A percentile compares a stretch with the other conserved stretches of the same genome.
phyloP scores from a whole-genome alignment of 805 yeast species.

The Henningerozyma blattae region DNA sequence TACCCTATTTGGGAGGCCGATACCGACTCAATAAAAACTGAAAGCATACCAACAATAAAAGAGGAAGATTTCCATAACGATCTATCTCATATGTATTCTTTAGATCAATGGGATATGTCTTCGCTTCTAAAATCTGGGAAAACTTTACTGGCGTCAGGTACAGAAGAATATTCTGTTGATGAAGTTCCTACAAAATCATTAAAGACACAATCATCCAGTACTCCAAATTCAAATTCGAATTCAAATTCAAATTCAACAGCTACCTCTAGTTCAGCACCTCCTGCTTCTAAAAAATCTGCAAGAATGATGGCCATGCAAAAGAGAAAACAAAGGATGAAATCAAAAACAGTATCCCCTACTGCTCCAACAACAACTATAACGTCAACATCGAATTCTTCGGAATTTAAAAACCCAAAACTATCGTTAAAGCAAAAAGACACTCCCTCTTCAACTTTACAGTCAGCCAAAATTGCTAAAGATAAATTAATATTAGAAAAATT shows the following conservation, averaged over 20 bases:
- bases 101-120: constrained; percentile 18
- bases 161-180: constrained; percentile 10
- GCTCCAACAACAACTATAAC: constrained; percentile 18
- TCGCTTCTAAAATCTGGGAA: constrained; percentile 20
- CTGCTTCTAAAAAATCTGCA: constrained; percentile 36
- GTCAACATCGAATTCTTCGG: constrained; percentile 11
- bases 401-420: constrained; percentile 29
- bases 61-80: background rate
- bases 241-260: background rate
- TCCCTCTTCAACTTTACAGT: background rate
- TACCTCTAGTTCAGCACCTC: constrained; percentile 3
- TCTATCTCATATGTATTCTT: constrained; percentile 7
- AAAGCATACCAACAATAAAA: constrained; percentile 9
- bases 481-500: background rate
- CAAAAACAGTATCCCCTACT: constrained; percentile 37
- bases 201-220: background rate
- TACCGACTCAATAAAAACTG: constrained; percentile 21
- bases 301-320: constrained; percentile 92
- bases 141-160: constrained; percentile 18
- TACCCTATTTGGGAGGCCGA: constrained; percentile 82
- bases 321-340: constrained; percentile 68
- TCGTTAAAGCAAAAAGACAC: background rate
- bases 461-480: background rate
- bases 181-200: background rate
- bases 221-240: background rate